A percentile compares a stretch with the other conserved stretches of the same genome.
Conservation (phyloP, 768 basidiomycete species). For the Lyophyllum atratum region DNA sequence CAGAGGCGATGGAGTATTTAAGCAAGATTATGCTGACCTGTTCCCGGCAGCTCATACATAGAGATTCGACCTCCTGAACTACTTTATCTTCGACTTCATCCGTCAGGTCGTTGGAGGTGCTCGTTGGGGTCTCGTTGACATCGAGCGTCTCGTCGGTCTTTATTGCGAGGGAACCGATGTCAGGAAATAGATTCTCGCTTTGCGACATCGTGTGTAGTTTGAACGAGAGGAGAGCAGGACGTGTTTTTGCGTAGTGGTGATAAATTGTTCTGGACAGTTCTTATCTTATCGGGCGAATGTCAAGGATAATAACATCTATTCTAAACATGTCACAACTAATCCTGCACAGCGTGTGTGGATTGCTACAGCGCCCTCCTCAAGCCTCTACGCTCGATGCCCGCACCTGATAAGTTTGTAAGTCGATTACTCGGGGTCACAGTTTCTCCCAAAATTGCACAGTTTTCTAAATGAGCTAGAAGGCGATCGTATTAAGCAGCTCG, state of each 20-base stretch:
- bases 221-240: neutral
- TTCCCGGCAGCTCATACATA: constrained; percentile 93
- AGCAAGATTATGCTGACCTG: constrained; percentile 56
- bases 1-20: constrained; percentile 13
- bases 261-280: neutral
- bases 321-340: too few relatives aligned
- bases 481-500: too few relatives aligned
- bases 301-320: neutral
- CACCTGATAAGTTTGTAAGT: too few relatives aligned
- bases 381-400: too few relatives aligned
- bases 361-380: too few relatives aligned
- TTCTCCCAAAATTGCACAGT: too few relatives aligned
- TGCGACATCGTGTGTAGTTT: constrained; percentile 6
- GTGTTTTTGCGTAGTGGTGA: neutral
- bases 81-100: constrained; percentile 60
- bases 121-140: neutral
- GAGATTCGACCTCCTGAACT: constrained; percentile 82
- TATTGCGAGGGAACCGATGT: constrained; percentile 15
- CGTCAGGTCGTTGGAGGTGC: neutral
- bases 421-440: too few relatives aligned
- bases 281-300: neutral
- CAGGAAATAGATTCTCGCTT: constrained; percentile 9
- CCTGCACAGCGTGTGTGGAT: too few relatives aligned
- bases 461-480: too few relatives aligned
- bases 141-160: constrained; percentile 9